Evolutionary conservation across 2,329 filamentous ascomycete species (phyloP), one percentile per base, ranked within the genome.

Genomic region (Cladophialophora immunda): DNA sequence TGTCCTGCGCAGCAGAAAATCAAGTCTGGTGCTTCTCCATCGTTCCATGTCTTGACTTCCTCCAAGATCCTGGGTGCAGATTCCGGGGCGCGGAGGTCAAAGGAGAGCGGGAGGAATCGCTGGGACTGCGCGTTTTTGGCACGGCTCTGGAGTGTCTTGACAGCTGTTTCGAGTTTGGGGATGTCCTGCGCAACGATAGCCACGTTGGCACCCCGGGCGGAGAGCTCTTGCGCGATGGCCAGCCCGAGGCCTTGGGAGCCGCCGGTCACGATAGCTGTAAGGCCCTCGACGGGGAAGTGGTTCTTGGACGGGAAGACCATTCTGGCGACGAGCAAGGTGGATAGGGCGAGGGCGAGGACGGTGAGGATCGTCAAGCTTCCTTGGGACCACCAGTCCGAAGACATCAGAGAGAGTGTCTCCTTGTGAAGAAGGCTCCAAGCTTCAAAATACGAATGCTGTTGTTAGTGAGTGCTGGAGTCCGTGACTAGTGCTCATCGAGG

Each of bases 161-260:
- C 76, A 2, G 92, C 90, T 13, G 84, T 82, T 71, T 92, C 84
- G 27, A 99, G 91, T 77, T 94, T 96, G 65, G 81, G 81, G 13
- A 87, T 82, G 71, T 90, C 92, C 62, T 95, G 91, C 15, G 94
- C 90, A 58, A 97, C 90, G 70, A 98, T 89, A 69, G 97, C 87
- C 63, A 99, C 78, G 78, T 93, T 92, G 67, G 95, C 94, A 55
- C 95, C 95, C 78, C 93, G 94, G 58, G 86, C 82, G 2, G 94
- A 86, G 53, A 99, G 87, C 71, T 93, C 85, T 59, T 87, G 85
- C 4, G 90, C 93, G 22, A 90, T 87, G 59, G 88, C 88, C 72
- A 89, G 88, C 67, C 95, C 95, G 90, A 97, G 92, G 65, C 95
- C 95, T 76, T 97, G 92, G 0, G 95, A 97, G 34, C 90, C 93